phyloP scores from a whole-genome alignment of 495 filamentous ascomycete genomes.

The Chaetomium fimeti region DNA sequence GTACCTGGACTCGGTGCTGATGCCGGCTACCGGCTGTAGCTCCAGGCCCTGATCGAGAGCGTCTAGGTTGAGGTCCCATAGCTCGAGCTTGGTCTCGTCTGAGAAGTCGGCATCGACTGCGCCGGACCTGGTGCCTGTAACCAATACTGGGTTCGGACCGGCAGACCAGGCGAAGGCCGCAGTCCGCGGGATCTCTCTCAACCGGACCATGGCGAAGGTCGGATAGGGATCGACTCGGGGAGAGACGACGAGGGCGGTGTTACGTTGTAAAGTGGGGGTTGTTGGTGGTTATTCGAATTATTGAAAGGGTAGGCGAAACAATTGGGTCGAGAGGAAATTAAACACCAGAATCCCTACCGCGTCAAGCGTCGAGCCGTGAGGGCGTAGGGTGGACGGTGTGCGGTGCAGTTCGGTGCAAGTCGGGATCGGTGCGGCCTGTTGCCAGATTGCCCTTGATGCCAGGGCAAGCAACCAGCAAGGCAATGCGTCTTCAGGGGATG shows the following conservation, averaged over 20 bases:
- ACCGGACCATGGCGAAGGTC: slow-evolving; percentile 73
- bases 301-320: slow-evolving; percentile 12
- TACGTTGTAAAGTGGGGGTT: slow-evolving; percentile 3
- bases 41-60: slow-evolving; percentile 71
- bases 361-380: slow-evolving; percentile 22
- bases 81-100: slow-evolving; percentile 90
- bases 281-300: slow-evolving; percentile 5
- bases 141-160: slow-evolving; percentile 72
- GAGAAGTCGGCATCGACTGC: slow-evolving; percentile 97
- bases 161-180: slow-evolving; percentile 97
- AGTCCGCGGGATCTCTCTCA: slow-evolving; percentile 92
- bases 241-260: slow-evolving; percentile 4
- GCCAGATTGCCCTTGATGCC: slow-evolving; percentile 38
- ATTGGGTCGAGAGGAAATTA: slow-evolving; percentile 21
- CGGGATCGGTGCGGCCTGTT: slow-evolving; percentile 30
- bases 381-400: slow-evolving; percentile 25
- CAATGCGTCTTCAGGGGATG: slow-evolving; percentile 26
- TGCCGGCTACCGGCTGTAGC: slow-evolving; percentile 78
- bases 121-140: slow-evolving; percentile 92
- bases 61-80: slow-evolving; percentile 89
- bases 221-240: slow-evolving; percentile 9
- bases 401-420: slow-evolving; percentile 14
- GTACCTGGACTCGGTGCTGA: slow-evolving; percentile 88
- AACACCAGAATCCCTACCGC: slow-evolving; percentile 29
- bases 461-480: not conserved